Conservation (phyloP, 1,284 basidiomycete genomes). For the Rhodotorula sp. region DNA sequence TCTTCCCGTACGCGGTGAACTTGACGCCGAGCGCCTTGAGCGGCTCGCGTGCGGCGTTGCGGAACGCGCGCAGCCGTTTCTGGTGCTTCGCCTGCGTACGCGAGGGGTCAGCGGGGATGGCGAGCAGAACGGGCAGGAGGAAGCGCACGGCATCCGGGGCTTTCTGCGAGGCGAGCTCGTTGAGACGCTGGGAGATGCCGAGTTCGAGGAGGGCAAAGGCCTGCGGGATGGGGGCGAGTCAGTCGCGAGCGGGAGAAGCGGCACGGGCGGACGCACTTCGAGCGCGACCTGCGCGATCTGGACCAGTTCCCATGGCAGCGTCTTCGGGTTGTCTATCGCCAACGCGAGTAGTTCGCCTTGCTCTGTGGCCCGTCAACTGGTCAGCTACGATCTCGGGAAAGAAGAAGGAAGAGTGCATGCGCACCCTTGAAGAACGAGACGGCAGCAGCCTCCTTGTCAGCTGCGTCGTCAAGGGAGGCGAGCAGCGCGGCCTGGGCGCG, state of each 20-base stretch:
- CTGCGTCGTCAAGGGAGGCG: constrained; percentile 58
- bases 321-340: constrained; percentile 29
- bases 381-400: background rate
- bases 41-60: constrained; percentile 27
- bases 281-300: constrained; percentile 71
- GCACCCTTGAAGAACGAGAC: constrained; percentile 64
- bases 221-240: constrained; percentile 7
- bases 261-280: constrained; percentile 58
- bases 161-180: constrained; percentile 19
- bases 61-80: constrained; percentile 30
- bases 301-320: constrained; percentile 60
- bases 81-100: constrained; percentile 28
- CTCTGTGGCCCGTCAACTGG: constrained; percentile 39
- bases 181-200: constrained; percentile 29
- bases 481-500: constrained; percentile 25
- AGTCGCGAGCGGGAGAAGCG: background rate
- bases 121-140: background rate
- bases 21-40: constrained; percentile 22
- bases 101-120: background rate
- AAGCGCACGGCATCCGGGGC: constrained; percentile 31
- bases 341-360: constrained; percentile 31
- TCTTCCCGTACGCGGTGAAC: constrained; percentile 33
- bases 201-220: constrained; percentile 42
- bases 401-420: constrained; percentile 31
- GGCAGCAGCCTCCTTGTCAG: constrained; percentile 62